Base-by-base conservation (phyloP, 2,329 filamentous ascomycete species). In the Talaromyces sp. region DNA sequence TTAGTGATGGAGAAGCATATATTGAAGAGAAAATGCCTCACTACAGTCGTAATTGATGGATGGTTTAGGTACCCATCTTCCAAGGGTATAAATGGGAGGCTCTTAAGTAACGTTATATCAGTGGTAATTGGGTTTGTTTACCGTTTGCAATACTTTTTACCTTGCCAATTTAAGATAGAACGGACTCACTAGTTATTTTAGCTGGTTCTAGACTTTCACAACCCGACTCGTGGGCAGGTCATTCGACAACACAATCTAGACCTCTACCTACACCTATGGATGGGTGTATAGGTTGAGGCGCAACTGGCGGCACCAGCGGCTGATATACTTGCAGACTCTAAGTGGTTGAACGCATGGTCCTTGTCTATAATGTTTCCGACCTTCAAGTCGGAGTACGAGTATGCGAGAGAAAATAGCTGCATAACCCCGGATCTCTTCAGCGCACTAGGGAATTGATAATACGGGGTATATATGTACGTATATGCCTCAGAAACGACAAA, bases 351-450 rank as follows among this genome's bases (percentile, higher is more conserved):
- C 50, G 50, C 31, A 56, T 56, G 50, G 50, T 35, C 52, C 52
- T 56, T 22, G 10, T 56, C 52, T 56, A 8, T n/a, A 56, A 22
- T 25, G 35, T 13, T 10, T 13, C 35, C 35, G 35, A 31, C 6
- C 7, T 31, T 31, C 6, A 31, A 31, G 27, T 31, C 27, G 27
- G 6, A 31, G 27, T 31, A 31, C 27, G 35, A 37, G 9, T 37
- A 13, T 3, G 35, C 9, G 35, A 33, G 49, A 25, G 49, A 11
- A 11, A 31, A 33, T 22, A 25, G 50, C 10, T 56, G 52, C 52
- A 56, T 56, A 39, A 56, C 52, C 52, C 52, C 52, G 19, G 52
- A 39, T 39, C 52, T 54, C 13, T 37, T 56, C 52, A 56, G 31
- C 52, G 19, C 52, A 37, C 33, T 56, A 37, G 39, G 10, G 5